A percentile compares a stretch with the other conserved stretches of the same genome.
phyloP scores from a whole-genome alignment of 257 asterid species.

The Schizonepeta tenuifolia region DNA sequence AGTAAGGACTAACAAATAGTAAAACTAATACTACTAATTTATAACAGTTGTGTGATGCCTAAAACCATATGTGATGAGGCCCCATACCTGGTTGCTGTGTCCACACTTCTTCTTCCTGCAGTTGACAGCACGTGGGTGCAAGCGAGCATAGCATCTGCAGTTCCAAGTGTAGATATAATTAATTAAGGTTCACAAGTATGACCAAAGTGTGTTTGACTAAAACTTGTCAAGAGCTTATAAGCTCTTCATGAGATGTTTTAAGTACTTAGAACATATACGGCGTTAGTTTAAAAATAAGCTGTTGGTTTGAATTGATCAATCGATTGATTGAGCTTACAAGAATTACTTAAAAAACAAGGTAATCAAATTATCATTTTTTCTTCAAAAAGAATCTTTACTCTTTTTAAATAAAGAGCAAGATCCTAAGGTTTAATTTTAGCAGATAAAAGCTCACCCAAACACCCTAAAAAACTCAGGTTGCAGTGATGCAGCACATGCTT shows the following conservation, averaged over 20 bases:
- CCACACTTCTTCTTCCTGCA: slow-evolving; percentile 62
- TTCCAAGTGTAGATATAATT: background rate
- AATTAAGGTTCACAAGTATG: background rate
- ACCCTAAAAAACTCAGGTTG: background rate
- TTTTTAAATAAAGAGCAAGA: background rate
- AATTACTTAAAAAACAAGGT: background rate
- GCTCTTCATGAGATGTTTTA: background rate
- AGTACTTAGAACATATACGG: background rate
- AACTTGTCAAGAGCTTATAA: background rate
- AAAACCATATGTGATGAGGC: background rate
- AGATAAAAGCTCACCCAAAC: background rate
- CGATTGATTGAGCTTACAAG: background rate
- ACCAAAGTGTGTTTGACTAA: background rate
- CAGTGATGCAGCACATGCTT: background rate
- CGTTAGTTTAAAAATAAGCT: background rate
- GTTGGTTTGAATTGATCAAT: background rate
- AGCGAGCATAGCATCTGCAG: slow-evolving; percentile 48
- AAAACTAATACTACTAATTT: no score
- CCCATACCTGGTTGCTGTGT: slow-evolving; percentile 50
- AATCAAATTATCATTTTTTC: background rate
- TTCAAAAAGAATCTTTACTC: background rate
- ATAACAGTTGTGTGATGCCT: background rate
- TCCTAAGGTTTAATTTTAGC: background rate
- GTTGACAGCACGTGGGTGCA: slow-evolving; percentile 54
- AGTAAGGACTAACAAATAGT: background rate